Evolutionary conservation across 441 rosid genomes (phyloP), one percentile per base, ranked within the genome.

Genomic region (Jatropha podagrica): DNA sequence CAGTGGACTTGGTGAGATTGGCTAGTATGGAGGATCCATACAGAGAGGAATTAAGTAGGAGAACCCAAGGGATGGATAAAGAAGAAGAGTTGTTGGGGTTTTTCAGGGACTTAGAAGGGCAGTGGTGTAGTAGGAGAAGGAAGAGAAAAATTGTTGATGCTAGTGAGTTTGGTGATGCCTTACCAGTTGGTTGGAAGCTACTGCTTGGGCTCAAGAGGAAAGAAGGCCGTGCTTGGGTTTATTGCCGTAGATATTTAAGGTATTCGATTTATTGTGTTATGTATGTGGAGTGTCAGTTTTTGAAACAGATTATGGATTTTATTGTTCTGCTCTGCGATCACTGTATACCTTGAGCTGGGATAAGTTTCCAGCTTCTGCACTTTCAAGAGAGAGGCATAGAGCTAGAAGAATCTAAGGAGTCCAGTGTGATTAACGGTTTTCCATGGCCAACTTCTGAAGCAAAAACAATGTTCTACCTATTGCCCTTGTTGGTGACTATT

Each of bases 101-200:
- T 78, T 78, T 90, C 74, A 83, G 86, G 76, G 85, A 83, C 49
- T 76, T 90, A 80, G 91, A 85, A 49, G 97, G 95, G 73, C 85
- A 89, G 18, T 89, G 97, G 95, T 89, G 97, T 49, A 90, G 92
- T 74, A 83, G 95, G 83, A 88, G 97, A 85, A 89, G 85, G 86
- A 92, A 83, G 85, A 85, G 97, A 86, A 92, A 82, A 87, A 86
- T 92, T 79, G 91, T 90, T 4, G 95, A 92, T 81, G 97, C 95
- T 5, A 14, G 81, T 58, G 72, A 81, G 55, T 86, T 92, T 17
- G 93, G 92, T 38, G 87, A 86, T 60, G 56, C 65, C 9, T 81
- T 90, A 85, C 92, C 97, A 0, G 59, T 85, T 48, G 95, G 90
- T 56, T 92, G 97, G 97, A 90, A 86, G 92, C 86, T 92, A 26